Evolutionary conservation across 73 alveolate genomes (phyloP), one percentile per base, ranked within the genome.

Genomic region (Paramecium primaurelia): DNA sequence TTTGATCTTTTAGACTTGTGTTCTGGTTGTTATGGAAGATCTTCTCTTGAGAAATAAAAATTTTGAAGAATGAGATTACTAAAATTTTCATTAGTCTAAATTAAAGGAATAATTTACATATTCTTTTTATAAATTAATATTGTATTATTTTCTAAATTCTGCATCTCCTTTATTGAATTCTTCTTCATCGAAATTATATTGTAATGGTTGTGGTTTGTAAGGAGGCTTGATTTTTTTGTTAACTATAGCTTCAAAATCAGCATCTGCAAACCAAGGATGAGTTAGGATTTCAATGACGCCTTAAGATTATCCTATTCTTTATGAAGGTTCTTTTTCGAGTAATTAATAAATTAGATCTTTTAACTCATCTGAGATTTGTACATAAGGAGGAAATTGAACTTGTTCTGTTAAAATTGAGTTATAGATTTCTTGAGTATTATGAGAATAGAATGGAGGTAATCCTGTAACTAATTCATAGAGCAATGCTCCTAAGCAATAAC

Each of bases 291-390:
- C 95, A 64, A 54, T 44, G 1, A 90, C 68, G 0, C 96, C 96
- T 44, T 64, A 42, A 34, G 40, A 58, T 10, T 94, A 73, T 6
- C 99, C 99, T 73, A 97, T 34, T 93, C 99, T 95, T 89, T 93
- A 60, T 38, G 45, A 51, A 1, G 99, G 99, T 32, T 97, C 96
- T 92, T 97, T 97, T 18, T 83, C 93, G 6, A 97, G 86, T 59
- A 97, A 92, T 10, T 93, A 94, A 58, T 86, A 92, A 60, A 97
- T 83, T 47, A 97, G 92, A 69, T 86, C 93, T 9, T 94, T 94
- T n/a, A 96, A 93, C 11, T 89, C 84, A 6, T 47, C 69, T 11
- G 95, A 84, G 6, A 96, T 92, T n/a, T 86, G 64, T 1, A 86
- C 93, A 58, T 86, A 73, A 59, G 73, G 86, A n/a, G 93, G 93